Evolutionary conservation across 176 grass and related monocot genomes (phyloP).

Genomic region (Oryza rufipogon): DNA sequence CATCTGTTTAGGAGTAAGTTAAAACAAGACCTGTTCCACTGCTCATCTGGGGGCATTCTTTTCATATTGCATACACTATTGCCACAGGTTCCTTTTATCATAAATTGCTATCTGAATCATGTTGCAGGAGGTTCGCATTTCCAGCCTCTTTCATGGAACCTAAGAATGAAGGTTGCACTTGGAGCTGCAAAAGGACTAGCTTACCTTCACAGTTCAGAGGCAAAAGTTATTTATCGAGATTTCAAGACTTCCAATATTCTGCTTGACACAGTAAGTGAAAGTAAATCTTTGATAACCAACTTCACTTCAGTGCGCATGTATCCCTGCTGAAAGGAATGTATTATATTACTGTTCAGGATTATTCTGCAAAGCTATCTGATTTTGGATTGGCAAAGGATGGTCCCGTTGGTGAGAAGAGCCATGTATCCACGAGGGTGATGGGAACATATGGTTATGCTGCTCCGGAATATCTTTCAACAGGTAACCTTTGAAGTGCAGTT

Average conservation of each 20-base stretch:
- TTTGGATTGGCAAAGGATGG: conserved; percentile 95
- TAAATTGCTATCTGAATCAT: conserved; percentile 45
- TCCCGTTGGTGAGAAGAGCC: conserved; percentile 83
- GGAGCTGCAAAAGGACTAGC: conserved; percentile 89
- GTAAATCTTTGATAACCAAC: background rate
- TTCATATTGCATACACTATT: conserved; percentile 5
- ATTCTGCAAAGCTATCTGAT: conserved; percentile 93
- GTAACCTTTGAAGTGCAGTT: conserved; percentile 47
- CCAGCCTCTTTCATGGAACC: conserved; percentile 85
- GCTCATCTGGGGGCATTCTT: background rate
- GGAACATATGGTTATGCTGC: conserved; percentile 93
- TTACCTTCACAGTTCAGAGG: conserved; percentile 79
- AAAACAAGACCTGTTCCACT: conserved; percentile 9
- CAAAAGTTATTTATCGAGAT: conserved; percentile 95
- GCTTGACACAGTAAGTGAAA: conserved; percentile 75
- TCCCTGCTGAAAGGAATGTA: conserved; percentile 31
- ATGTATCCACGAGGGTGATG: conserved; percentile 91
- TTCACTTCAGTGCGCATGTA: background rate
- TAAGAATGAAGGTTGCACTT: conserved; percentile 92
- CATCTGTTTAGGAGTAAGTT: conserved; percentile 95
- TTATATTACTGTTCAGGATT: conserved; percentile 59
- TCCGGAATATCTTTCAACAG: conserved; percentile 95
- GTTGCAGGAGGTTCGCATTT: conserved; percentile 72
- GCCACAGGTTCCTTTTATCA: background rate
- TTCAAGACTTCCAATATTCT: conserved; percentile 96